Percentiles rank a stretch among this genome's conserved stretches.
Evolutionary conservation across 2,329 filamentous ascomycete genomes (phyloP).

Genomic region (Claviceps africana): DNA sequence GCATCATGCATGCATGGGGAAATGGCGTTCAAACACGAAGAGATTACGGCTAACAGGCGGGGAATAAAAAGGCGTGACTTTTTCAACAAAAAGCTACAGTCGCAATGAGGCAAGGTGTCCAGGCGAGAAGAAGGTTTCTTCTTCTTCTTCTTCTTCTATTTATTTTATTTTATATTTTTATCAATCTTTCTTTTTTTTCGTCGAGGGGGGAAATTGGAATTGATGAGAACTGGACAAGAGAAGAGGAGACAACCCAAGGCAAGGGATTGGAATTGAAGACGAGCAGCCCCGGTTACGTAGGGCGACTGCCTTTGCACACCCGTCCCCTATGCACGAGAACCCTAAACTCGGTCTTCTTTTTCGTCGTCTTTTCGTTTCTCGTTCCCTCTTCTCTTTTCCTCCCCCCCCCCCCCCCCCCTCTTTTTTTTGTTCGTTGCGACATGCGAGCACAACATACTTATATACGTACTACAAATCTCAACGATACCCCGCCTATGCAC

Average conservation of each 20-base stretch:
- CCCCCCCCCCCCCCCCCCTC: neutral
- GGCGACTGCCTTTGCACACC: too few relatives aligned
- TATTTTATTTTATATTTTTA: neutral
- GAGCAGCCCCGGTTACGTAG: too few relatives aligned
- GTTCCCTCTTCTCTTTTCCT: conserved; percentile 15
- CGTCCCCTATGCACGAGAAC: too few relatives aligned
- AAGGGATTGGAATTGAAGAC: too few relatives aligned
- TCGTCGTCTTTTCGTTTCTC: too few relatives aligned
- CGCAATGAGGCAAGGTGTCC: neutral
- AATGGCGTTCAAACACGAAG: conserved; percentile 5
- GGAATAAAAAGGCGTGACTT: conserved; percentile 17
- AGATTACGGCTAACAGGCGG: conserved; percentile 9
- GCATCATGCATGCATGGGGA: conserved; percentile 3
- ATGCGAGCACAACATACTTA: conserved; percentile 19
- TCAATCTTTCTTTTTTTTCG: too few relatives aligned
- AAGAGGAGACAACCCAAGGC: too few relatives aligned
- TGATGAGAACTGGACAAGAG: too few relatives aligned
- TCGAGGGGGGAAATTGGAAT: too few relatives aligned
- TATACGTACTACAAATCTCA: conserved; percentile 27
- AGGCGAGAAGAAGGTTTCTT: neutral
- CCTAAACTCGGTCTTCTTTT: too few relatives aligned
- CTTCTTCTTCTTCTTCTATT: neutral
- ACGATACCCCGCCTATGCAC: conserved; percentile 23
- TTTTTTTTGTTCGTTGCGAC: neutral
- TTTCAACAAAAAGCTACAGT: conserved; percentile 28